Evolutionary conservation across 495 filamentous ascomycete species (phyloP), one percentile per base, ranked within the genome.

Genomic region (Penicillium odoratum): DNA sequence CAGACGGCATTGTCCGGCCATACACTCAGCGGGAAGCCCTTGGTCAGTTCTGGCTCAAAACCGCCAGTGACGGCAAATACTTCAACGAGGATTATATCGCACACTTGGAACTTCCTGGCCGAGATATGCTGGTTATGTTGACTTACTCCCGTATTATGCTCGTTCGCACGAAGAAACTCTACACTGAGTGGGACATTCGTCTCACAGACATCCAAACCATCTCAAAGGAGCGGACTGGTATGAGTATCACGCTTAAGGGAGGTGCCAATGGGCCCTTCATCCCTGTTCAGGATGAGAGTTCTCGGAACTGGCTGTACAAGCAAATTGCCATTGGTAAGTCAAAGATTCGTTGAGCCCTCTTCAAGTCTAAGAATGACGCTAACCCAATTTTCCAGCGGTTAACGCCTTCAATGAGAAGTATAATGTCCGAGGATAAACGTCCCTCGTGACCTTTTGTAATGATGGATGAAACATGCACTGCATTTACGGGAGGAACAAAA

Each of bases 21-120:
- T 98, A 97, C 78, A 91, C 85, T 13, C 93, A 98, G 71, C 90
- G 94, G 15, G 94, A 98, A 78, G 92, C 94, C 1, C 85, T 98
- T 13, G 94, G 94, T 8, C 94, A 98, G 72, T 96, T 93, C 78
- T 98, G 94, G 94, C 85, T 98, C 62, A 98, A 98, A 78, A 96
- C 96, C 21, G 82, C 94, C 2, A 95, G 98, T 67, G 93, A 96
- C 57, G 94, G 94, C 48, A 95, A 93, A 75, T 96, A 90, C 78
- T 98, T 98, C 83, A 86, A 93, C 74, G 95, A 98, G 72, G 84
- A 92, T 66, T 98, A 98, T 74, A 94, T 98, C 66, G 94, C 92
- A 11, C 94, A 98, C 61, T 81, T 98, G 21, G 94, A 98, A 68
- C 86, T 98, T 30, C 89, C 88, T 6, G 84, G 88, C 8, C 87